Evolutionary conservation across 163 green algal genomes (phyloP).

Genomic region (Scenedesmus sp.): DNA sequence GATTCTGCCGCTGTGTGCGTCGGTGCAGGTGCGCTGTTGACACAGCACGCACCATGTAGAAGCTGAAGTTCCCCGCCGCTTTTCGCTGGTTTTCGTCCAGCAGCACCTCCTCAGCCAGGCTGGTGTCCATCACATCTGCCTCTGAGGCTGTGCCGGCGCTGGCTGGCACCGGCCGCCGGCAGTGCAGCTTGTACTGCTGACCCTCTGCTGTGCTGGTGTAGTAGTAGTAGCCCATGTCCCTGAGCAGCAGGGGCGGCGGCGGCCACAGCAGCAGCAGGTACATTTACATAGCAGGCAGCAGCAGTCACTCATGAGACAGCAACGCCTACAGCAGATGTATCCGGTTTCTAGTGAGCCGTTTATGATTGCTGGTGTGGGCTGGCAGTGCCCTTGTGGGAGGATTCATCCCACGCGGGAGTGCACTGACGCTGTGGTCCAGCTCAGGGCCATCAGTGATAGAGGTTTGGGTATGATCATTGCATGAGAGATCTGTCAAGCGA

Average conservation of each 20-base stretch:
- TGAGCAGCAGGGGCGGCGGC: conserved; percentile 4
- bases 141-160: conserved; percentile 49
- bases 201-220: conserved; percentile 63
- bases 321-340: no score
- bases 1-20: no score
- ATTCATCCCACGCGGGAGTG: no score
- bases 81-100: conserved; percentile 90
- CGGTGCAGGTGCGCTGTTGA: no score
- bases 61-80: conserved; percentile 71
- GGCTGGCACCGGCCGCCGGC: conserved; percentile 68
- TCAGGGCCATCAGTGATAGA: no score
- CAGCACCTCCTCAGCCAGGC: conserved; percentile 82
- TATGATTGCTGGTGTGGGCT: no score
- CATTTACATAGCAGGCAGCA: conserved; percentile 81
- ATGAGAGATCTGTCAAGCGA: no score
- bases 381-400: no score
- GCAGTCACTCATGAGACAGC: no score
- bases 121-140: neutral
- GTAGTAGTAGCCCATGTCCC: conserved; percentile 62
- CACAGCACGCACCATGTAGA: conserved; percentile 88
- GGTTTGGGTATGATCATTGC: no score
- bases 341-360: no score
- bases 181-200: conserved; percentile 77
- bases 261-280: neutral
- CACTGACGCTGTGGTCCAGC: no score